Base-by-base conservation (phyloP, 202 grass and related monocot species). In the Carex sylvatica region DNA sequence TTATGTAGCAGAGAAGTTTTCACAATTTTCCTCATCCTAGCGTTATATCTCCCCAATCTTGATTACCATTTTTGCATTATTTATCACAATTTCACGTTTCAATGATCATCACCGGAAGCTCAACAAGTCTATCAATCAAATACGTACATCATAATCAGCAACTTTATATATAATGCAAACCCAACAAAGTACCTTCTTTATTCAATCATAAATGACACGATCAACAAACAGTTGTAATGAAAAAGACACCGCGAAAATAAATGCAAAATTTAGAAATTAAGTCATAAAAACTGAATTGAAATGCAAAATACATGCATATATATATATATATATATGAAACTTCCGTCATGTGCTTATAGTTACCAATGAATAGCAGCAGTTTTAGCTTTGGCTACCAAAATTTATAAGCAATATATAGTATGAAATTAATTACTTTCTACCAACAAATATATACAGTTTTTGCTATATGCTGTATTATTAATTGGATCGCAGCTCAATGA, bases 401-500 rank as follows among this genome's bases (percentile, higher is more conserved):
- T 76, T 76, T 7, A 76, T 28, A 3, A 35, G 15, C 15, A 35
- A 55, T 1, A 56, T 16, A 56, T 22, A 26, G 3, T 2, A 61
- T 16, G 23, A 76, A 75, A 10, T 28, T 19, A 52, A 14, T 6
- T 51, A 28, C 3, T n/a, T 30, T 16, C 11, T 33, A 20, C 1
- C 3, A 76, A 55, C 24, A 55, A 55, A 55, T 36, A 76, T 58
- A 35, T 76, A 76, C 26, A 76, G 16, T 55, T 74, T 55, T 33
- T 51, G 33, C 72, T 55, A n/a, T 55, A 55, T 19, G 23, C 24
- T 56, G 15, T 7, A 84, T 52, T 10, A 23, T 24, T 46, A 85
- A 61, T 65, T 90, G 0, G 73, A 82, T 38, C 85, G 85, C 4
- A 97, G 88, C 70, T 94, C 85, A 46, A 91, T 33, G 4, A 97